Evolutionary conservation across 257 asterid genomes (phyloP), one percentile per base, ranked within the genome.

Genomic region (Echium plantagineum): DNA sequence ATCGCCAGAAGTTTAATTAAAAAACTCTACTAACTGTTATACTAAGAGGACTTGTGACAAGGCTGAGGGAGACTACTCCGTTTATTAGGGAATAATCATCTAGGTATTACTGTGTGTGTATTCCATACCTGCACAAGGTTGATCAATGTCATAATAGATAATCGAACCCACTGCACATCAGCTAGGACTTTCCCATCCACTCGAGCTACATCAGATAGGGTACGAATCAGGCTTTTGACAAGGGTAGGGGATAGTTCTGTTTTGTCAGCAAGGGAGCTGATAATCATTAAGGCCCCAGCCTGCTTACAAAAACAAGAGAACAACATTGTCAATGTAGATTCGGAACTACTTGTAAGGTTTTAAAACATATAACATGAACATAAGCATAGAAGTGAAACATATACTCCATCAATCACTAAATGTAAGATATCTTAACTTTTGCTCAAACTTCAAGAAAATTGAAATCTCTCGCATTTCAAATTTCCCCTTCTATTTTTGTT

Each of bases 261-360:
- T 80, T 80, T 88, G 74, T 82, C 88, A 64, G 94, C 80, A 35
- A 91, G 85, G 71, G 86, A 69, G 69, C 94, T 84, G 55, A 81
- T 84, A 74, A 88, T 88, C 90, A 91, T 91, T 56, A 88, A 68
- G 30, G 95, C 90, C 21, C 94, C 95, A 62, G 97, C 94, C 97
- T 91, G 78, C 46, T 57, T 52, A 49, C 61, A 47, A 10, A 10
- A 42, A 42, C 16, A 12, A 10, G 16, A 10, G 49, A 42, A 42
- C 13, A 42, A 1, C 16, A 42, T 10, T 42, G 49, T 13, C 10
- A 35, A 7, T 35, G 7, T 1, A 9, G 13, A 35, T 35, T 35
- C 46, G 7, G 46, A 35, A 35, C 46, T 35, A 35, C 46, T 35
- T 7, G 46, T 35, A 35, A 42, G 17, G 49, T 9, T 3, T 1